A percentile compares a stretch with the other conserved stretches of the same genome.
phyloP scores from a whole-genome alignment of 176 grass and related monocot genomes.

The Pharus latifolius region DNA sequence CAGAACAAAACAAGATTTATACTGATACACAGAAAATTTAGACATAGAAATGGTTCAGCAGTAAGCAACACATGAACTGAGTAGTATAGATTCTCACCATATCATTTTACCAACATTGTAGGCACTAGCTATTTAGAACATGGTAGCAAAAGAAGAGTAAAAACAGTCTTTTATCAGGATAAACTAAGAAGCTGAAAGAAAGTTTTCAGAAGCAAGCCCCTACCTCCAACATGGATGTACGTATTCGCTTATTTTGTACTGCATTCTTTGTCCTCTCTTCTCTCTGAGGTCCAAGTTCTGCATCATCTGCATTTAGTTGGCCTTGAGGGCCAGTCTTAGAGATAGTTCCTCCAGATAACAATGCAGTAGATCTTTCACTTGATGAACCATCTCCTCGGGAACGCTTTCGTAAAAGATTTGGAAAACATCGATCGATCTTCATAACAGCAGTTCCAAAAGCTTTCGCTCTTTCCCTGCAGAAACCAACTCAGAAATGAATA shows the following conservation, averaged over 20 bases:
- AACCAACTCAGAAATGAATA: background rate
- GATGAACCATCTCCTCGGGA: constrained; percentile 53
- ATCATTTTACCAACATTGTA: background rate
- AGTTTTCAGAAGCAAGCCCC: constrained; percentile 14
- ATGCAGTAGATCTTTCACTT: constrained; percentile 35
- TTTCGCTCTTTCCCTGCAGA: constrained; percentile 44
- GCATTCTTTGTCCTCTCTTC: constrained; percentile 60
- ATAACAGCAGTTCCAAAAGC: constrained; percentile 37
- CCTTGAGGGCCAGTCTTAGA: constrained; percentile 34
- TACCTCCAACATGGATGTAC: constrained; percentile 54
- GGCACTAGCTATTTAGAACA: background rate
- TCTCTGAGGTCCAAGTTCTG: constrained; percentile 55
- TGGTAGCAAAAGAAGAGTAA: background rate
- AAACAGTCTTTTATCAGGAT: background rate
- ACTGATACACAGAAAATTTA: background rate
- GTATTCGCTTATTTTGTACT: constrained; percentile 55
- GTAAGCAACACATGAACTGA: background rate
- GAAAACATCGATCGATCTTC: constrained; percentile 47
- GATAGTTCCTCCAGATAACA: constrained; percentile 32
- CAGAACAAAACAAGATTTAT: background rate
- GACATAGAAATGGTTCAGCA: background rate
- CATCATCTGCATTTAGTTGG: constrained; percentile 48
- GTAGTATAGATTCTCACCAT: background rate
- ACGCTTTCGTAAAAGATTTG: constrained; percentile 49
- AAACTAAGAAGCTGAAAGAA: background rate